These are phyloP conservation scores for Tylopilus subfusipes DNA, from an alignment of 768 basidiomycete species.

Conservation along the genomic window DNA sequence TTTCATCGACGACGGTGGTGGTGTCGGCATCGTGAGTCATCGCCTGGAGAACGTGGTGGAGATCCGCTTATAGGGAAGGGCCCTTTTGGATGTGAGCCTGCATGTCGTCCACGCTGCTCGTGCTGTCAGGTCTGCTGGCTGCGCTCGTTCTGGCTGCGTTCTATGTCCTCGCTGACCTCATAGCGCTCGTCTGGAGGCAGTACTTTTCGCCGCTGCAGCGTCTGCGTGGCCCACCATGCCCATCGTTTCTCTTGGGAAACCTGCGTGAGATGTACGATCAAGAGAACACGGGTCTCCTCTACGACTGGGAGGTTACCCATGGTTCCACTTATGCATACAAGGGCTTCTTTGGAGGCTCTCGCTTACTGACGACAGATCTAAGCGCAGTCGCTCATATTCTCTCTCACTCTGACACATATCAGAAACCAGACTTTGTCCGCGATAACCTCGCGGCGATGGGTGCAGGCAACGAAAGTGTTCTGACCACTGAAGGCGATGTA, in stretches of 20 bases:
- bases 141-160: constrained; percentile 15
- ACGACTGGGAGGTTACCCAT: constrained; percentile 43
- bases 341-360: constrained; percentile 48
- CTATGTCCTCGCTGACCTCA: constrained; percentile 35
- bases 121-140: not conserved
- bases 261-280: constrained; percentile 53
- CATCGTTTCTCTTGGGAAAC: constrained; percentile 50
- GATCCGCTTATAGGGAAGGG: not conserved
- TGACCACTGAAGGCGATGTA: constrained; percentile 52
- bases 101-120: constrained; percentile 3
- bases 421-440: constrained; percentile 57
- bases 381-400: constrained; percentile 57
- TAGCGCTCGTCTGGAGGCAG: constrained; percentile 44
- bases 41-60: not conserved
- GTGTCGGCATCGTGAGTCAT: constrained; percentile 2
- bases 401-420: constrained; percentile 51
- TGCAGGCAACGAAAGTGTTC: constrained; percentile 45
- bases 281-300: constrained; percentile 51
- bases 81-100: not conserved
- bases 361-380: constrained; percentile 59
- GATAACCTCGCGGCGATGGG: constrained; percentile 51
- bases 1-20: constrained; percentile 12
- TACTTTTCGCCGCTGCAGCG: constrained; percentile 44
- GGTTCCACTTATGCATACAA: constrained; percentile 52
- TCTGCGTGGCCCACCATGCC: constrained; percentile 45